A percentile compares a stretch with the other conserved stretches of the same genome.
Conservation (phyloP, 192 early-diverging fungal genomes). For the Lobosporangium transversale region DNA sequence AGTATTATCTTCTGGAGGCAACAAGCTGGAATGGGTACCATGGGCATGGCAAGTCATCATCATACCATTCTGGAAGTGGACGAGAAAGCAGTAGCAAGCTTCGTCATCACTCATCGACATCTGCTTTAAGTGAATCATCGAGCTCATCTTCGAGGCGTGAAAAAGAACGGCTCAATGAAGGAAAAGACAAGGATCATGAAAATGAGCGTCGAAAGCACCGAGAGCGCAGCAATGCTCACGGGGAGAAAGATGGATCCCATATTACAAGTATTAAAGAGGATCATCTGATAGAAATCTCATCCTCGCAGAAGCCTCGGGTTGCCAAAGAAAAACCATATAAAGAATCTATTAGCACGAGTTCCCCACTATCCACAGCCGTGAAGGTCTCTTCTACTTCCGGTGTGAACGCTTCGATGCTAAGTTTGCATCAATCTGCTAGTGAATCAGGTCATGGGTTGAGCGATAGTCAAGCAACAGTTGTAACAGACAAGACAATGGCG, state of each 20-base stretch:
- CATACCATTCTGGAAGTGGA: constrained; percentile 35
- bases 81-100: constrained; percentile 36
- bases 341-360: too few species aligned
- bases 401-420: constrained; percentile 14
- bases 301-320: not conserved
- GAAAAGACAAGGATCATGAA: constrained; percentile 14
- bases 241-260: not conserved
- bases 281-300: not conserved
- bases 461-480: constrained; percentile 5
- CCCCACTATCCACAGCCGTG: too few species aligned
- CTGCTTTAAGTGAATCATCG: constrained; percentile 26
- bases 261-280: constrained; percentile 9
- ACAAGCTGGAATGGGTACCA: constrained; percentile 54
- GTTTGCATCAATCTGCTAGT: constrained; percentile 6
- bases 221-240: not conserved
- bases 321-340: too few species aligned
- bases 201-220: constrained; percentile 24
- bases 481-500: not conserved
- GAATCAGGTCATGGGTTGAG: not conserved
- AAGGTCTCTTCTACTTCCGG: not conserved
- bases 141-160: constrained; percentile 40
- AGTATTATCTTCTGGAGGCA: constrained; percentile 61
- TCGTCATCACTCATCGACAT: constrained; percentile 40
- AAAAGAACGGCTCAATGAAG: constrained; percentile 11
- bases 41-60: constrained; percentile 30